phyloP scores from a whole-genome alignment of 2,329 filamentous ascomycete species.

The Seiridium unicorne region DNA sequence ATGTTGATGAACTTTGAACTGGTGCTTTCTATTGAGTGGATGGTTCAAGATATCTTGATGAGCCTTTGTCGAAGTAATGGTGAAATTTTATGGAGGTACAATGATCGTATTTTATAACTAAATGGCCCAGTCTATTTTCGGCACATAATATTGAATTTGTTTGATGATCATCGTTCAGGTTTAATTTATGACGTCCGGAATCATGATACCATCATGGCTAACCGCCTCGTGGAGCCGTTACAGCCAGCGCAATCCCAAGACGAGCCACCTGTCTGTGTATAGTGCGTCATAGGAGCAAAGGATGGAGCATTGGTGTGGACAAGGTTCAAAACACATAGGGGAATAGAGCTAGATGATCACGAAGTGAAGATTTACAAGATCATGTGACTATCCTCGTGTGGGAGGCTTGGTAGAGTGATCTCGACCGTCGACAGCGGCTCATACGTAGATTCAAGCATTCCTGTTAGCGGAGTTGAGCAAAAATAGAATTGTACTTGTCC shows the following conservation, averaged over 20 bases:
- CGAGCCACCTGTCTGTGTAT: too few species aligned
- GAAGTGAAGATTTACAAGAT: background rate
- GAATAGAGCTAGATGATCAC: background rate
- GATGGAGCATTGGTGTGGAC: background rate
- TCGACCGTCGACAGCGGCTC: background rate
- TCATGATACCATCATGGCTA: background rate
- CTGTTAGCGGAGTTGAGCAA: background rate
- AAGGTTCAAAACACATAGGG: too few species aligned
- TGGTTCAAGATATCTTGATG: background rate
- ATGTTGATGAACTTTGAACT: too few species aligned
- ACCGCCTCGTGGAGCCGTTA: background rate
- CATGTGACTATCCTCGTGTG: background rate
- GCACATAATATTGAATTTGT: background rate
- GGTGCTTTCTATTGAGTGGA: too few species aligned
- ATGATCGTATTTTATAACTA: background rate
- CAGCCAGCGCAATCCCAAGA: background rate
- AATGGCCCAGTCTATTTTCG: background rate
- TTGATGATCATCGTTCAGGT: background rate
- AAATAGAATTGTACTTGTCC: background rate
- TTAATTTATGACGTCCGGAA: background rate
- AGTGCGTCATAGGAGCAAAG: background rate
- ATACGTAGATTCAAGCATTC: background rate
- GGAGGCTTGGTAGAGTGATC: background rate
- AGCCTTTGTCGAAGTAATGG: background rate
- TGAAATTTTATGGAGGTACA: background rate